Percentiles rank a stretch among this genome's conserved stretches.
These are phyloP conservation scores for Boletus bicolor DNA, from an alignment of 768 basidiomycete genomes.

Conservation along the genomic window DNA sequence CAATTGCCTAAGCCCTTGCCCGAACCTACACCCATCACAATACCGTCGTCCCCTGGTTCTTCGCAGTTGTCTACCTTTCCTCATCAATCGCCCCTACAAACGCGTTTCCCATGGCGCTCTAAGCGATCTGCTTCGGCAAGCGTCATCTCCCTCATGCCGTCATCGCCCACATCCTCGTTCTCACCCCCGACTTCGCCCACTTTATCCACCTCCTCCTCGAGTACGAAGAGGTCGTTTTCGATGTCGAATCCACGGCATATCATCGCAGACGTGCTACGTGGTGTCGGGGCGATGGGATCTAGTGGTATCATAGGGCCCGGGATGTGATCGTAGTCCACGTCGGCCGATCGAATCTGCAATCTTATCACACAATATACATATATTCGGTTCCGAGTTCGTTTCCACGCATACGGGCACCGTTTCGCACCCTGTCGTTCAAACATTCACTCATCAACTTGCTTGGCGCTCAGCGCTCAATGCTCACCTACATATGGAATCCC, in stretches of 20 bases:
- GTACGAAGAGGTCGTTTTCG: constrained; percentile 16
- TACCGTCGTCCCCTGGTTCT: neutral
- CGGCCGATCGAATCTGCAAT: neutral
- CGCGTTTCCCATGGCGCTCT: constrained; percentile 9
- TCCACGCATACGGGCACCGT: neutral
- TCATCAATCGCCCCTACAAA: constrained; percentile 1
- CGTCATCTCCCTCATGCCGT: neutral
- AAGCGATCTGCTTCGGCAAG: constrained; percentile 7
- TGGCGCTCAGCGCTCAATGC: neutral
- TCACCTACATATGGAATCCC: neutral
- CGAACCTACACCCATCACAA: neutral
- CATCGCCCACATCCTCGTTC: neutral
- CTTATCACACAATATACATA: too few relatives aligned
- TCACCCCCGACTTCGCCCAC: constrained; percentile 10
- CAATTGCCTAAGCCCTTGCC: neutral
- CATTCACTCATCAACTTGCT: neutral
- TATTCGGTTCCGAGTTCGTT: neutral
- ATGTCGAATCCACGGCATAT: constrained; percentile 20
- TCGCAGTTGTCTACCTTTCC: neutral
- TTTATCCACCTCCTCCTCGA: neutral
- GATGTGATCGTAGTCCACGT: neutral
- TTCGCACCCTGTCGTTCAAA: too few relatives aligned
- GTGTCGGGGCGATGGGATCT: constrained; percentile 37
- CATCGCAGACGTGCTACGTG: constrained; percentile 40
- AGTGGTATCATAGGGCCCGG: neutral